Base-by-base conservation (phyloP, 2,329 filamentous ascomycete genomes). In the Aspergillus uvarum region DNA sequence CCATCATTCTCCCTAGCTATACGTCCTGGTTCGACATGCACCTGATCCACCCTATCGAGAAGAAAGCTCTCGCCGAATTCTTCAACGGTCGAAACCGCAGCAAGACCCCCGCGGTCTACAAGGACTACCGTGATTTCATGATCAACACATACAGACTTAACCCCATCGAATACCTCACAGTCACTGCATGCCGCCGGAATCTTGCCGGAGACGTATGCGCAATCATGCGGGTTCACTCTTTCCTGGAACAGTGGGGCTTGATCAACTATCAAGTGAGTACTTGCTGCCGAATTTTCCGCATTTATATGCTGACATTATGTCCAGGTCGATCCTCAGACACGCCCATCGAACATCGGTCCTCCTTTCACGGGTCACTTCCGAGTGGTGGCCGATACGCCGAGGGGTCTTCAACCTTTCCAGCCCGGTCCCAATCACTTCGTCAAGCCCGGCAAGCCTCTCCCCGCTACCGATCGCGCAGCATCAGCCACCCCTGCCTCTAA, bases 11-110 rank as follows among this genome's bases (percentile, higher is more conserved):
- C 22, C 95, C 95, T 22, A 98, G 94, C 75, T 99, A 99, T 78
- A 96, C 92, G 73, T 95, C 91, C 14, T 99, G 95, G 95, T 99
- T 99, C 76, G 95, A 99, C 77, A 97, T 99, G 94, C 91, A 93
- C 75, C 84, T 86, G 53, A 89, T 99, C 72, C 91, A 97, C 77
- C 86, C 87, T 62, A 90, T 97, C 69, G 95, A 99, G 81, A 90
- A 89, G 73, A 99, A 97, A 78, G 92, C 92, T 7, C 84, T 99
- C 67, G 92, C 94, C 21, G 95, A 99, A 76, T 99, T 98, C 80
- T 99, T 99, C 85, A 99, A 99, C 81, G 94, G 88, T 76, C 87
- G 95, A 61, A 99, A 99, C 79, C 89, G 95, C 70, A 98, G 95
- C 87, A 99, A 99, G 81, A 99, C 95, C 0, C 90, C 92, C 1